phyloP scores from a whole-genome alignment of 2,329 filamentous ascomycete genomes.

The Xylaria sp. region DNA sequence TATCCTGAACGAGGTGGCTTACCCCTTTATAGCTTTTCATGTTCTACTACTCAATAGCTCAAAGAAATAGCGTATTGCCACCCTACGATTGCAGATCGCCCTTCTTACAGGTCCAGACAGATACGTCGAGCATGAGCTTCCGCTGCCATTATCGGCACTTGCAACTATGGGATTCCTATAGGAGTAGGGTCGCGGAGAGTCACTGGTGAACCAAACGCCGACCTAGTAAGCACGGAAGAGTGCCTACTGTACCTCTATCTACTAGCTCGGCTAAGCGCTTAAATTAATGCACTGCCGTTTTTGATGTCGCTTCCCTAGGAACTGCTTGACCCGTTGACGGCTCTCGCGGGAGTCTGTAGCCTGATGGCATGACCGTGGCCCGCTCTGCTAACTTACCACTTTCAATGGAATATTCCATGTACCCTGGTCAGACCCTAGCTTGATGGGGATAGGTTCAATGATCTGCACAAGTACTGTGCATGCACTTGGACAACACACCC shows the following conservation, averaged over 20 bases:
- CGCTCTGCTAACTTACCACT: conserved; percentile 27
- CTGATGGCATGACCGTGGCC: conserved; percentile 29
- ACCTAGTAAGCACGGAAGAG: not conserved
- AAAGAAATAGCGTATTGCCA: not conserved
- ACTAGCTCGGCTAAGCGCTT: not conserved
- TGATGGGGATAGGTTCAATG: conserved; percentile 22
- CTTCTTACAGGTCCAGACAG: not conserved
- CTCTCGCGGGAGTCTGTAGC: conserved; percentile 8
- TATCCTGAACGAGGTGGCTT: not conserved
- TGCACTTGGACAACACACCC: conserved; percentile 24
- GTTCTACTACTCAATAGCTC: not conserved
- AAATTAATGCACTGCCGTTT: not conserved
- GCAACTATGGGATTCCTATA: not conserved
- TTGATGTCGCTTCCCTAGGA: not conserved
- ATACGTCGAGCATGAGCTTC: not conserved
- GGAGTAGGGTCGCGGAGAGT: not conserved
- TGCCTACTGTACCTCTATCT: conserved; percentile 1
- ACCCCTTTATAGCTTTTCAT: conserved; percentile 22
- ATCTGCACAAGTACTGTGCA: conserved; percentile 35
- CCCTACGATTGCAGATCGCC: conserved; percentile 12
- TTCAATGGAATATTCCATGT: conserved; percentile 23
- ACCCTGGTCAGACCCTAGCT: conserved; percentile 31
- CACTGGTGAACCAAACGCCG: not conserved
- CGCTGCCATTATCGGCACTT: not conserved
- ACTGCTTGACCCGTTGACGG: not conserved